These are phyloP conservation scores for Epichloe sylvatica DNA, from an alignment of 2,329 filamentous ascomycete species.

Conservation along the genomic window DNA sequence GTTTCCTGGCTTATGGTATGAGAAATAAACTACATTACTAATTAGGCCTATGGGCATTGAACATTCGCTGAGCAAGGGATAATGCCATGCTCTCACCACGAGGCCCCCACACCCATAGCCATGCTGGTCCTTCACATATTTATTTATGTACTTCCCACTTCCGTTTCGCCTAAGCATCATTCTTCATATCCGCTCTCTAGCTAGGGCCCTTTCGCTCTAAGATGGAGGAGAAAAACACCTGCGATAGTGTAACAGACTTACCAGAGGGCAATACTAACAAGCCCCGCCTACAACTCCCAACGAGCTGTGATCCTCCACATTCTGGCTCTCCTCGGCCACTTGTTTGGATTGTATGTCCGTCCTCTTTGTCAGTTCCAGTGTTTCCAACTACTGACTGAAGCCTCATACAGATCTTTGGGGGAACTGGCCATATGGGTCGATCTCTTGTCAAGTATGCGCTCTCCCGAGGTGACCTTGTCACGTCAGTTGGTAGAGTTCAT, in stretches of 20 bases:
- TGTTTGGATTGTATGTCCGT: slow-evolving; percentile 57
- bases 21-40: no score
- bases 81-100: not conserved
- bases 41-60: no score
- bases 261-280: slow-evolving; percentile 13
- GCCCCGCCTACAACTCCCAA: slow-evolving; percentile 43
- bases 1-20: no score
- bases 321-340: slow-evolving; percentile 58
- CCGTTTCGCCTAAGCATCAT: no score
- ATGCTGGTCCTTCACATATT: not conserved
- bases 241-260: slow-evolving; percentile 8
- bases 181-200: not conserved
- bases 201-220: not conserved
- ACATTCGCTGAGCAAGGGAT: not conserved
- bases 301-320: slow-evolving; percentile 74
- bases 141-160: no score
- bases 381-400: not conserved
- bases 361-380: not conserved
- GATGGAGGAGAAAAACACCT: slow-evolving; percentile 7
- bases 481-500: slow-evolving; percentile 70
- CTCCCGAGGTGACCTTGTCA: slow-evolving; percentile 67
- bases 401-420: slow-evolving; percentile 70
- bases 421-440: slow-evolving; percentile 92
- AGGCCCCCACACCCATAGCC: not conserved
- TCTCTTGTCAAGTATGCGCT: slow-evolving; percentile 76